Percentiles rank a stretch among this genome's conserved stretches.
Evolutionary conservation across 371 early-diverging fungal species (phyloP).

Genomic region (Cokeromyces recurvatus): DNA sequence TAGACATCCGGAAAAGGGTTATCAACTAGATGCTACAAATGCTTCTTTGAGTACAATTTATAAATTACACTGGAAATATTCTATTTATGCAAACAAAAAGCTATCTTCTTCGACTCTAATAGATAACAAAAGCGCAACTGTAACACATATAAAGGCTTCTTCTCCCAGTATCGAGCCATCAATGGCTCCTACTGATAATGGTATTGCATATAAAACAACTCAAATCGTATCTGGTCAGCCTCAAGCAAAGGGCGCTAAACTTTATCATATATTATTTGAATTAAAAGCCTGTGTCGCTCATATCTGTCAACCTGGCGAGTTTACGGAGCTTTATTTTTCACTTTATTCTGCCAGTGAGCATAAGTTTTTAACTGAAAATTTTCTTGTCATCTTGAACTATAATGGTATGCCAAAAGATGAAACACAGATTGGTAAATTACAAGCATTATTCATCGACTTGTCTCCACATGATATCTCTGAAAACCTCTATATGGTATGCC

Average conservation of each 20-base stretch:
- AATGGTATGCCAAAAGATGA: conserved; percentile 59
- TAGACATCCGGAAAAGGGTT: conserved; percentile 63
- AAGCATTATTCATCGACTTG: conserved; percentile 57
- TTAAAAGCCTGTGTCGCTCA: conserved; percentile 63
- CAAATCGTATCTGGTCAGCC: neutral
- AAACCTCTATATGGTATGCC: conserved; percentile 58
- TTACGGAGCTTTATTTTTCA: conserved; percentile 61
- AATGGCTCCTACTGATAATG: neutral
- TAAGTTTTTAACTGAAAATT: conserved; percentile 63
- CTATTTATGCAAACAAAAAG: neutral
- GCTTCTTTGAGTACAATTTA: conserved; percentile 56
- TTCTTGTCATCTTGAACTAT: conserved; percentile 47
- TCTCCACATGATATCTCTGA: conserved; percentile 47
- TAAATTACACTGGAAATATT: conserved; percentile 52
- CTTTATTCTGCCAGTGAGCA: conserved; percentile 50
- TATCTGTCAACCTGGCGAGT: conserved; percentile 61
- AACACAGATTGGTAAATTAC: conserved; percentile 43
- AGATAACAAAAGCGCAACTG: neutral
- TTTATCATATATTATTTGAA: conserved; percentile 56
- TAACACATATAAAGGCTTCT: neutral
- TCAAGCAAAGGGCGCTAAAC: conserved; percentile 33
- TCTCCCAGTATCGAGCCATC: neutral
- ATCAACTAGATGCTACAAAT: conserved; percentile 52
- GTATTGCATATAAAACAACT: neutral
- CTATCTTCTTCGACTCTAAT: neutral